Conservation (phyloP, 495 filamentous ascomycete genomes). For the Talaromyces thailandensis region DNA sequence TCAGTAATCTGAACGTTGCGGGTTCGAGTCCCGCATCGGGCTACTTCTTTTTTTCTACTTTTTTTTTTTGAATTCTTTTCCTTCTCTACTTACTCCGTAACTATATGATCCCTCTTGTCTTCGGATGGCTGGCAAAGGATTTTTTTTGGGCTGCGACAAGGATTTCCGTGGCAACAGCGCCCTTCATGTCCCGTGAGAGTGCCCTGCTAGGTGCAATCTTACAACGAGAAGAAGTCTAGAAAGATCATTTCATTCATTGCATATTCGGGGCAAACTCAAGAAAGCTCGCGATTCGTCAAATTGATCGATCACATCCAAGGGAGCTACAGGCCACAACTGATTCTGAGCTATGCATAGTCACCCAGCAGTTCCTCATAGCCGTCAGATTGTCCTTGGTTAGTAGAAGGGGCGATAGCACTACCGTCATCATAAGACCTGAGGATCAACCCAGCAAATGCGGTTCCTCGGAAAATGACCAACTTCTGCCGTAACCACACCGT, state of each 20-base stretch:
- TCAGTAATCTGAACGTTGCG: neutral
- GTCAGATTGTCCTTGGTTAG: neutral
- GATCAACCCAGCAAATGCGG: no score
- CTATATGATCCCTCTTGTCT: no score
- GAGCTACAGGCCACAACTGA: neutral
- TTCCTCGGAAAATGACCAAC: no score
- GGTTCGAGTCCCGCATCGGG: slow-evolving; percentile 2
- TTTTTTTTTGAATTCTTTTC: neutral
- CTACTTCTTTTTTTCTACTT: neutral
- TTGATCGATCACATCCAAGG: neutral
- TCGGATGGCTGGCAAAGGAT: no score
- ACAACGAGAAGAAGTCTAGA: neutral
- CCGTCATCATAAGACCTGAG: neutral
- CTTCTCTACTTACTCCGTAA: neutral
- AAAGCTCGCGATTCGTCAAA: neutral
- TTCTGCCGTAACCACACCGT: no score
- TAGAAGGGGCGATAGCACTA: neutral
- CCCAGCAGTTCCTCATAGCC: neutral
- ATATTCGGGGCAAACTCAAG: neutral
- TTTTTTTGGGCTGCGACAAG: neutral
- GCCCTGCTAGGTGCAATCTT: neutral
- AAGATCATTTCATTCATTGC: neutral
- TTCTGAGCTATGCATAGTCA: neutral
- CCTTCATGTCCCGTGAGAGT: no score
- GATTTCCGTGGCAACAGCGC: neutral